Base-by-base conservation (phyloP, 805 yeast genomes). In the Starmerella kuoi region DNA sequence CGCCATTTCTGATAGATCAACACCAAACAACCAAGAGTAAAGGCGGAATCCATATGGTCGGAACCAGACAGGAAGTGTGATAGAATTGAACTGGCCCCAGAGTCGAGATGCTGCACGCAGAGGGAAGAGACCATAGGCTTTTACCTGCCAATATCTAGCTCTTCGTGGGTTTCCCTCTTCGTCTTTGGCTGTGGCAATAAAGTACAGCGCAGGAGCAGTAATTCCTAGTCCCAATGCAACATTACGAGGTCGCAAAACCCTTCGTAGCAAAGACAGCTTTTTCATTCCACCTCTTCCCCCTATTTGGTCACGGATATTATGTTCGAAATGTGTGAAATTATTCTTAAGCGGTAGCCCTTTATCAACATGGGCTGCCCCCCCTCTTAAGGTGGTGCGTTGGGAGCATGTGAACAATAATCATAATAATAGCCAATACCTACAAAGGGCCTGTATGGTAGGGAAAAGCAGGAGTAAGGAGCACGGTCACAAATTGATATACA, bases 41-140 rank as follows among this genome's bases (percentile, higher is more conserved):
- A 87, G 67, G 55, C 68, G 72, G 63, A 70, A 91, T 6, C 95
- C 77, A 18, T 93, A 91, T 9, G 70, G 75, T 53, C 99, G 72
- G 46, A 88, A 55, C 93, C 95, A 85, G 21, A 77, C 69, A 0
- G 99, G 99, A 48, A 91, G 67, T 35, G 76, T 78, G 35, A 87
- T 69, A 42, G 77, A 77, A 58, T 91, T 91, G 44, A 91, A 72
- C 54, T 74, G 76, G 25, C 99, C 99, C 99, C 99, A 91, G 35
- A 88, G 63, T 47, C 99, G 73, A 1, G 96, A 86, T 26, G 86
- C 68, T 1, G 95, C 82, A 57, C 87, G 85, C 58, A 91, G 70
- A 1, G 99, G 99, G 36, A 91, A 67, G 2, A 95, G 78, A 3
- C 86, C 76, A 61, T 91, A 91, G 24, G 91, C 79, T 56, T 84